These are phyloP conservation scores for Coemansia sp. DNA, from an alignment of 371 early-diverging fungal species.

Conservation along the genomic window DNA sequence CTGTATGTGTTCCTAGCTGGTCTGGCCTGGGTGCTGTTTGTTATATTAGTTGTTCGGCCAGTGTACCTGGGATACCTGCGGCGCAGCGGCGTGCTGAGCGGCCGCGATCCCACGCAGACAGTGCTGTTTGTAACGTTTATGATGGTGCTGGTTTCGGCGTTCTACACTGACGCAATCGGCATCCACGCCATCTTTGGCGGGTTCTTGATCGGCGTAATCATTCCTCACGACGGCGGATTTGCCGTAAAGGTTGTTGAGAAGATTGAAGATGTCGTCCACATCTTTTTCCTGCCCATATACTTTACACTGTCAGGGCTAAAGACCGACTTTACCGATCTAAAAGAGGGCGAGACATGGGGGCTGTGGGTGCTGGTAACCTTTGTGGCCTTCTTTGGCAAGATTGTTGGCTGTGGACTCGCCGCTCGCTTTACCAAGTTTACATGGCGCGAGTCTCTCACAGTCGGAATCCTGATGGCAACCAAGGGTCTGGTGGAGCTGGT, in stretches of 20 bases:
- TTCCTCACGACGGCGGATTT: slow-evolving; percentile 88
- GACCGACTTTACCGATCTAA: slow-evolving; percentile 75
- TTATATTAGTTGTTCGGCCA: slow-evolving; percentile 64
- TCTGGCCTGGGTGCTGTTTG: slow-evolving; percentile 61
- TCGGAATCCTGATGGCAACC: slow-evolving; percentile 94
- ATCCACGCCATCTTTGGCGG: slow-evolving; percentile 93
- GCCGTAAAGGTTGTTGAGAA: slow-evolving; percentile 84
- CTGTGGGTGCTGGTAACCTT: slow-evolving; percentile 72
- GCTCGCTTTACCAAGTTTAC: slow-evolving; percentile 69
- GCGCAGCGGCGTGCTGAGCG: slow-evolving; percentile 40
- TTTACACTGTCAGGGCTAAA: slow-evolving; percentile 92
- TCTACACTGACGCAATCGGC: slow-evolving; percentile 84
- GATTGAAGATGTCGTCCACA: slow-evolving; percentile 86
- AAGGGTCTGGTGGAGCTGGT: slow-evolving; percentile 95
- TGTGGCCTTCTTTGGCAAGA: slow-evolving; percentile 83
- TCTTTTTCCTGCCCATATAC: slow-evolving; percentile 87
- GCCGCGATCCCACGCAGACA: slow-evolving; percentile 55
- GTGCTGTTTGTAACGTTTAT: slow-evolving; percentile 68
- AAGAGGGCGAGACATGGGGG: slow-evolving; percentile 75
- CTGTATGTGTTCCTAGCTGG: slow-evolving; percentile 71
- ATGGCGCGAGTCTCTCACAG: slow-evolving; percentile 80
- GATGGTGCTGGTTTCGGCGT: slow-evolving; percentile 67
- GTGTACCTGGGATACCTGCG: slow-evolving; percentile 46
- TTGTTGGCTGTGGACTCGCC: slow-evolving; percentile 76
- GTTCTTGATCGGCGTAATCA: slow-evolving; percentile 81